These are phyloP conservation scores for Neonectria hederae DNA, from an alignment of 2,329 filamentous ascomycete species.

Conservation along the genomic window DNA sequence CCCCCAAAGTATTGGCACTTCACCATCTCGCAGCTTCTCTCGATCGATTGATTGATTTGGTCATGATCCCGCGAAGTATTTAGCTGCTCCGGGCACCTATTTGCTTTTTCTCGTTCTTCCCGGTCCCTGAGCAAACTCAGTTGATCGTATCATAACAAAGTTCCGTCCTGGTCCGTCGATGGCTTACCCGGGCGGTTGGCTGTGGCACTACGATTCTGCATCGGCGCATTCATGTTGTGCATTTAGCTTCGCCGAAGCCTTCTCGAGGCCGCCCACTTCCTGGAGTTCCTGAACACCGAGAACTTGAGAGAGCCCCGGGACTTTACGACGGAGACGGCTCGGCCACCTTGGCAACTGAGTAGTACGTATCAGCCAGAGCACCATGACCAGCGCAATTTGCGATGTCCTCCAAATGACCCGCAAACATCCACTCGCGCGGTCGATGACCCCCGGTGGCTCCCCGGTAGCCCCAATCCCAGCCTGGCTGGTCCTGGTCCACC, in stretches of 20 bases:
- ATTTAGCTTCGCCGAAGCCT: neutral
- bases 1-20: neutral
- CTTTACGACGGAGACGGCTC: conserved; percentile 6
- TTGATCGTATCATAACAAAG: neutral
- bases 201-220: conserved; percentile 26
- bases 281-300: neutral
- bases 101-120: neutral
- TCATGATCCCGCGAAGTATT: neutral
- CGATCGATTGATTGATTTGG: conserved; percentile 1
- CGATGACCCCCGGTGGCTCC: conserved; percentile 8
- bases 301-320: neutral
- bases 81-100: neutral
- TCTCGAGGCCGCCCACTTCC: neutral
- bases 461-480: conserved; percentile 16
- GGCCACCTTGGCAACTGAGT: conserved; percentile 5
- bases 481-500: conserved; percentile 5
- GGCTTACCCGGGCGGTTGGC: neutral
- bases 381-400: conserved; percentile 38
- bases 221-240: conserved; percentile 5
- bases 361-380: conserved; percentile 10
- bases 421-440: conserved; percentile 33
- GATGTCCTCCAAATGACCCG: conserved; percentile 31
- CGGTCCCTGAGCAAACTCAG: conserved; percentile 1
- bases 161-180: neutral
- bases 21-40: conserved; percentile 10